Base-by-base conservation (phyloP, 75 land plant species). In the Cryptomeria japonica region DNA sequence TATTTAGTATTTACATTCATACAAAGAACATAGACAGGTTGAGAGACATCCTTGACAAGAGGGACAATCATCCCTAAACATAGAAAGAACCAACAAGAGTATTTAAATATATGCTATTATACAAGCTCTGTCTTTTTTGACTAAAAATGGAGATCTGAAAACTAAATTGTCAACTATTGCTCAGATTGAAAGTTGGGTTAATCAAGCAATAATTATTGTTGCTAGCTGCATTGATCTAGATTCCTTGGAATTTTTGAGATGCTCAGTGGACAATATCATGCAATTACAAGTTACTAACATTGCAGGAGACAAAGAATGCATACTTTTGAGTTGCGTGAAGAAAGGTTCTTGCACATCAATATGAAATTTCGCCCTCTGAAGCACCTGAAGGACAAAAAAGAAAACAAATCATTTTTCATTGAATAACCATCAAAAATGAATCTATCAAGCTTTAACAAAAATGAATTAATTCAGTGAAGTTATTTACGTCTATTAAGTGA, bases 341-440 rank as follows among this genome's bases (percentile, higher is more conserved):
- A 86, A 96, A 38, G 97, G 97, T 87, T 96, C 97, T 88, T 95
- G 97, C 87, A 94, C 96, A 92, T 95, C 92, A 86, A 96, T 89
- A 84, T 94, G 94, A 87, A 93, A 91, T 16, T 90, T 85, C 3
- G 89, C 89, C 28, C 86, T 79, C 86, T 86, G 85, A 80, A 91
- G 83, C 87, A 96, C 75, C 97, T 96, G 91, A 80, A 32, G 83
- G 46, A 90, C 32, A 47, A 83, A 86, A 18, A 38, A 75, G 28
- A 56, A 56, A 56, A 22, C 5, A 51, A 49, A 41, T 73, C 76
- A 25, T 53, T n/a, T 25, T 64, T 51, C 37, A 87, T 25, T 87
- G 37, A 42, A 49, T 42, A 88, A 19, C 85, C 58, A 49, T 32
- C 87, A 38, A 46, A 34, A 16, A 83, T 68, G 22, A 75, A 19